A percentile compares a stretch with the other conserved stretches of the same genome.
Evolutionary conservation across 2,329 filamentous ascomycete species (phyloP).

Genomic region (Alternaria sp.): DNA sequence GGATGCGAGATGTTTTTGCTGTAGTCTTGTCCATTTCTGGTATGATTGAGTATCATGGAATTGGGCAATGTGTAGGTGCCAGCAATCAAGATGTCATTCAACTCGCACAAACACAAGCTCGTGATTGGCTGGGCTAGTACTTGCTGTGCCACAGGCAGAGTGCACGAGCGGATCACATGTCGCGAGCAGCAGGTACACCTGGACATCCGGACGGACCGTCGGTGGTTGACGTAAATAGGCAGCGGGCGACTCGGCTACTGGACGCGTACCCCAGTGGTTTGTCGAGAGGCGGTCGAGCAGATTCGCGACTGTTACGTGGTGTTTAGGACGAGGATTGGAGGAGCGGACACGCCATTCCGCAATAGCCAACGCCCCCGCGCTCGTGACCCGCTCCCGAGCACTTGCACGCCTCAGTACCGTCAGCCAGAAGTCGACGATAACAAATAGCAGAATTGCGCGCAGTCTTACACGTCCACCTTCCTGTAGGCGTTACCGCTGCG

Average conservation of each 20-base stretch:
- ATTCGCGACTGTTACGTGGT: slow-evolving; percentile 3
- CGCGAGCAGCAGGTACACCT: slow-evolving; percentile 10
- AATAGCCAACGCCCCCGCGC: slow-evolving; percentile 13
- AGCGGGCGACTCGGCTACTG: slow-evolving; percentile 3
- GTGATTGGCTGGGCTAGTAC: not conserved
- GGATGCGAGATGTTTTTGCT: not conserved
- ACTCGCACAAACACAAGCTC: not conserved
- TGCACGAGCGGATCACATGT: slow-evolving; percentile 15
- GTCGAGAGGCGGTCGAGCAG: not conserved
- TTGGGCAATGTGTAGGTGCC: not conserved
- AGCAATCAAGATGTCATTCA: not conserved
- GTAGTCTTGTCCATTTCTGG: not conserved
- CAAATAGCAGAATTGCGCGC: slow-evolving; percentile 9
- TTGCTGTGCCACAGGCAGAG: slow-evolving; percentile 17
- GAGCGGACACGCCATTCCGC: slow-evolving; percentile 3
- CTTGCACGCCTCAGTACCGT: slow-evolving; percentile 1
- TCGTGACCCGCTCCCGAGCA: slow-evolving; percentile 15
- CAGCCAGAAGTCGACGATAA: slow-evolving; percentile 5
- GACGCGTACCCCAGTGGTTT: not conserved
- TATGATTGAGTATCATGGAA: not conserved
- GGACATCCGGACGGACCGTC: not conserved
- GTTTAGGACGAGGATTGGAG: slow-evolving; percentile 7
- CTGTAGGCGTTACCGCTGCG: slow-evolving; percentile 21
- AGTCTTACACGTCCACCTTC: slow-evolving; percentile 19
- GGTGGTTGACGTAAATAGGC: slow-evolving; percentile 6